A percentile compares a stretch with the other conserved stretches of the same genome.
Evolutionary conservation across 2,329 filamentous ascomycete genomes (phyloP).

Genomic region (Apiospora kogelbergensis): DNA sequence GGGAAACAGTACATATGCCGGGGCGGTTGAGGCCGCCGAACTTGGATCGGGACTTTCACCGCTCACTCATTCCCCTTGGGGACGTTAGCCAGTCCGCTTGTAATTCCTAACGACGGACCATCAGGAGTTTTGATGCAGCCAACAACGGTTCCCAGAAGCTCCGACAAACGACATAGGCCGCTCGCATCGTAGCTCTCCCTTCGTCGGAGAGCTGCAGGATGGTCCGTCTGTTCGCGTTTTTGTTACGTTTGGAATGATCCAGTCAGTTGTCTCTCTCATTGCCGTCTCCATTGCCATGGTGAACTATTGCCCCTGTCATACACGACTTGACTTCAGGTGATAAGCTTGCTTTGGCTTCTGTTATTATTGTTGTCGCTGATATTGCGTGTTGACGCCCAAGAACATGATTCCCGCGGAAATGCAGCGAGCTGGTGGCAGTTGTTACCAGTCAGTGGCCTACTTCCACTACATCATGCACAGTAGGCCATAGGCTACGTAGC

Average conservation of each 20-base stretch:
- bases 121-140: neutral
- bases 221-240: neutral
- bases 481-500: neutral
- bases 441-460: constrained; percentile 7
- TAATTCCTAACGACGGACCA: neutral
- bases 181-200: neutral
- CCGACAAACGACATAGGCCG: neutral
- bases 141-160: neutral
- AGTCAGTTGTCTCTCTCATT: neutral
- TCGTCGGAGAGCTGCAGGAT: neutral
- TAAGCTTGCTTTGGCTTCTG: neutral
- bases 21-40: neutral
- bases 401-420: neutral
- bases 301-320: neutral
- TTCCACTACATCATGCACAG: neutral
- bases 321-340: neutral
- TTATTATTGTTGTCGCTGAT: neutral
- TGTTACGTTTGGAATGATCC: neutral
- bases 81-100: neutral
- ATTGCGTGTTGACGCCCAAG: neutral
- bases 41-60: neutral
- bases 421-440: neutral
- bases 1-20: neutral
- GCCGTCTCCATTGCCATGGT: neutral
- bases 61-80: neutral